Base-by-base conservation (phyloP, 2,329 filamentous ascomycete genomes). In the Knufia petricola region DNA sequence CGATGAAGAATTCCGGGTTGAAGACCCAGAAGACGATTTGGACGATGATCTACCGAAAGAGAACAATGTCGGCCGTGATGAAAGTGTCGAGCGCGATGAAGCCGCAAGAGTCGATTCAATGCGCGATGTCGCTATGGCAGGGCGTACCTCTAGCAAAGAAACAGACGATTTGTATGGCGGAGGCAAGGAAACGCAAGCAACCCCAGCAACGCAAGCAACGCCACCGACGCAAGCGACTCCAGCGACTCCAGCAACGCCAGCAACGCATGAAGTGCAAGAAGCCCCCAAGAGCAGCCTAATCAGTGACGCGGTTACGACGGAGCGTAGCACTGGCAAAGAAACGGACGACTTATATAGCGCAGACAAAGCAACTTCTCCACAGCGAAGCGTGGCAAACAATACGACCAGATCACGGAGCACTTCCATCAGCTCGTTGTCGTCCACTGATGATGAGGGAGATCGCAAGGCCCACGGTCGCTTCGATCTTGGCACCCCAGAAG, bases 111-210 rank as follows among this genome's bases (percentile, higher is more conserved):
- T 52, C 3, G 54, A 54, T 24, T 60, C 58, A 8, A 53, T 58
- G 26, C 56, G 58, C 10, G 58, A 60, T 42, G 55, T 60, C 31
- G 58, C 58, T 4, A 50, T 60, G 15, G 58, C 56, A 23, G 58
- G 57, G 34, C 26, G 42, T 15, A 39, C 15, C 20, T 9, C 50
- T 24, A 53, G 53, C 13, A 48, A 48, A 20, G 58, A 59, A 47
- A 52, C 52, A 4, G 51, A 57, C 30, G 58, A 59, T 38, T 46
- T 59, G 52, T 59, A 59, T 32, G 55, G 53, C 10, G 50, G 46
- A 7, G 52, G 26, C 19, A 24, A 24, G n/a, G 30, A 28, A 7
- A 15, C 17, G n/a, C n/a, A n/a, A n/a, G n/a, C n/a, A n/a, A n/a
- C n/a, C n/a, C n/a, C n/a, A n/a, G n/a, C n/a, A n/a, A n/a, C n/a